Evolutionary conservation across 2,329 filamentous ascomycete genomes (phyloP).

Genomic region (Monosporascus sp.): DNA sequence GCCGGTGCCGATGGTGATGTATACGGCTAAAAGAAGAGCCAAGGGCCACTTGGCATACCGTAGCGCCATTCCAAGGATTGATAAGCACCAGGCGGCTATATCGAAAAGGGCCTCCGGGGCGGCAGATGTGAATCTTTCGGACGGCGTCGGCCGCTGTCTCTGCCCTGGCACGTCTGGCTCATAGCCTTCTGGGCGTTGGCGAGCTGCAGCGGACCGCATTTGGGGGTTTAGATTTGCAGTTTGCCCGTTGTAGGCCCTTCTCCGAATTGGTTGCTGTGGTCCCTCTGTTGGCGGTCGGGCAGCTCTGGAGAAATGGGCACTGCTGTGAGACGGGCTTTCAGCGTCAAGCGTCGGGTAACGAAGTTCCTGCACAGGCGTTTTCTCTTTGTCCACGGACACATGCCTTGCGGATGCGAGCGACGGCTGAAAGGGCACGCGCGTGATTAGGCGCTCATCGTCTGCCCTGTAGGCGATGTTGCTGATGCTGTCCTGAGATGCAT

Average conservation of each 20-base stretch:
- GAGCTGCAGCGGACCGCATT: constrained; percentile 5
- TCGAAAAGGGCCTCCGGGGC: constrained; percentile 34
- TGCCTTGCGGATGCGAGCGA: constrained; percentile 33
- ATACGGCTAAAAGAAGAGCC: constrained; percentile 54
- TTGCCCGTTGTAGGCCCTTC: constrained; percentile 20
- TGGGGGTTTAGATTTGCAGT: constrained; percentile 13
- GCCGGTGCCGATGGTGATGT: constrained; percentile 53
- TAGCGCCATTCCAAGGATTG: constrained; percentile 54
- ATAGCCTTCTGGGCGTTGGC: constrained; percentile 4
- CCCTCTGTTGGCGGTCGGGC: constrained; percentile 25
- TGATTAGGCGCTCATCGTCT: constrained; percentile 50
- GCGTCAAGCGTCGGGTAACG: constrained; percentile 46
- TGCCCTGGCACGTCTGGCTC: constrained; percentile 7
- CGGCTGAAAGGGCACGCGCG: constrained; percentile 50
- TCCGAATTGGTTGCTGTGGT: constrained; percentile 17
- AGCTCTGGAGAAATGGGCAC: constrained; percentile 28
- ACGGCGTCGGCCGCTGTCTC: constrained; percentile 14
- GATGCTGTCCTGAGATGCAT: constrained; percentile 52
- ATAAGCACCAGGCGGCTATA: constrained; percentile 43
- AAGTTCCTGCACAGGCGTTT: constrained; percentile 45
- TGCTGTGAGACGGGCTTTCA: constrained; percentile 31
- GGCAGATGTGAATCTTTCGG: constrained; percentile 28
- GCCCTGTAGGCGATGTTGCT: constrained; percentile 47
- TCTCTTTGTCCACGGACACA: constrained; percentile 24
- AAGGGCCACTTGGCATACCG: constrained; percentile 59